These are phyloP conservation scores for Agaricales sp. DNA, from an alignment of 1,284 basidiomycete species.

Conservation along the genomic window DNA sequence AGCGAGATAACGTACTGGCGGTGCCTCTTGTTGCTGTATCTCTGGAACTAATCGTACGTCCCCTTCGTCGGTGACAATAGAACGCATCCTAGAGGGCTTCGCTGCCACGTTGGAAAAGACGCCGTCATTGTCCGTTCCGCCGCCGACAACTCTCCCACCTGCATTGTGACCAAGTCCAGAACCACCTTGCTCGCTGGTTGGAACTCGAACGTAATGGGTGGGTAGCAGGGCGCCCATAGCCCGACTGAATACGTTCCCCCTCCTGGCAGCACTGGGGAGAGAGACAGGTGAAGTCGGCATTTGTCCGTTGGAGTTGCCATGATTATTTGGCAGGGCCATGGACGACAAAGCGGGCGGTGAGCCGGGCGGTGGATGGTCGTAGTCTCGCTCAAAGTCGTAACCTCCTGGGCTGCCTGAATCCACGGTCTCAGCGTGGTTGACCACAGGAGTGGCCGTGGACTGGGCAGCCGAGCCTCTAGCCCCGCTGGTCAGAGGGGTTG, in stretches of 20 bases:
- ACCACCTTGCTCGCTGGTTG: slow-evolving; percentile 24
- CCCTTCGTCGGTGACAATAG: slow-evolving; percentile 44
- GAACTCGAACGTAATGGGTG: slow-evolving; percentile 57
- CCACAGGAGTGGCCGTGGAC: too few relatives aligned
- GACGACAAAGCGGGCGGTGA: slow-evolving; percentile 63
- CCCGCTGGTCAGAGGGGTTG: neutral
- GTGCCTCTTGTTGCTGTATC: slow-evolving; percentile 70
- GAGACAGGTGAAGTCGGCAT: slow-evolving; percentile 45
- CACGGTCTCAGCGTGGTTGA: too few relatives aligned
- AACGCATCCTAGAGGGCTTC: slow-evolving; percentile 55
- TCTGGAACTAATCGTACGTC: slow-evolving; percentile 66
- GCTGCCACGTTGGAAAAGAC: slow-evolving; percentile 95
- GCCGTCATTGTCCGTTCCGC: slow-evolving; percentile 84
- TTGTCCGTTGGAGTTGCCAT: slow-evolving; percentile 74
- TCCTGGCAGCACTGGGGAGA: slow-evolving; percentile 26
- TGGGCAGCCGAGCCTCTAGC: too few relatives aligned
- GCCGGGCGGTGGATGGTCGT: slow-evolving; percentile 69
- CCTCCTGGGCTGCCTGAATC: slow-evolving; percentile 15
- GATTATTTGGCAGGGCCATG: slow-evolving; percentile 53
- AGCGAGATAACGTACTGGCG: slow-evolving; percentile 54
- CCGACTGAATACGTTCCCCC: slow-evolving; percentile 46
- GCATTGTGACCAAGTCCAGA: too few relatives aligned
- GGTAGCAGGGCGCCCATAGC: slow-evolving; percentile 64
- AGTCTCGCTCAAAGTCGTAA: slow-evolving; percentile 82
- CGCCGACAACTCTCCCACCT: slow-evolving; percentile 38